phyloP scores from a whole-genome alignment of 1,139 yeast genomes.

The Sugiyamaella grinbergsii region DNA sequence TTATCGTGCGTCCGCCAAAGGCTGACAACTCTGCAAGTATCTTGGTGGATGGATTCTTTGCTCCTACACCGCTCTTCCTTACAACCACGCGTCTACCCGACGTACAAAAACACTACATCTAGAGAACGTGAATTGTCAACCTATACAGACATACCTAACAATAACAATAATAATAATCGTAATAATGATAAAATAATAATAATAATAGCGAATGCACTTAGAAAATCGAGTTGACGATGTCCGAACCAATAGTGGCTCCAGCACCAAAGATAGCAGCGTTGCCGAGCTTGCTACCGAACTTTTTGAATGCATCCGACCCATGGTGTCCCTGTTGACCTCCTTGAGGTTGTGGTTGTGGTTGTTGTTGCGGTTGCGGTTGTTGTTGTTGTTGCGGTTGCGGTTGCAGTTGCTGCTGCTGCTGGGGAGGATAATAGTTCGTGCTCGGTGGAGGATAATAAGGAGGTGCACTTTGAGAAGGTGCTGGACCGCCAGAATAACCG shows the following conservation, averaged over 20 bases:
- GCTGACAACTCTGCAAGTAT: too few relatives aligned
- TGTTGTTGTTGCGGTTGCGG: too few relatives aligned
- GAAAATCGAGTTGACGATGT: conserved; percentile 81
- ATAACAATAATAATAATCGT: neutral
- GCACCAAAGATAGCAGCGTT: conserved; percentile 96
- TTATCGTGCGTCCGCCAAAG: too few relatives aligned
- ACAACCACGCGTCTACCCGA: too few relatives aligned
- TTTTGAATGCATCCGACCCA: conserved; percentile 51
- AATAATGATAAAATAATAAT: neutral
- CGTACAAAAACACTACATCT: too few relatives aligned
- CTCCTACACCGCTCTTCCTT: too few relatives aligned
- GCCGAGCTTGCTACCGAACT: conserved; percentile 82
- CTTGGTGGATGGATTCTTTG: too few relatives aligned
- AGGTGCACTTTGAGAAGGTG: conserved; percentile 47
- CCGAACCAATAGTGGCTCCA: conserved; percentile 93
- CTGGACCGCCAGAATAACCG: conserved; percentile 6
- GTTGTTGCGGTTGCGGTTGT: conserved; percentile 39
- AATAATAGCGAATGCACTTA: conserved; percentile 38
- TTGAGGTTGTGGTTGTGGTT: conserved; percentile 32
- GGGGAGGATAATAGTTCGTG: conserved; percentile 35
- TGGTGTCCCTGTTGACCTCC: conserved; percentile 36
- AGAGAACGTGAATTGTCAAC: too few relatives aligned
- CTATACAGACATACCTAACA: too few relatives aligned
- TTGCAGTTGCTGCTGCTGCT: conserved; percentile 37
- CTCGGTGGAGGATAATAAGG: conserved; percentile 54